Base-by-base conservation (phyloP, 1,284 basidiomycete genomes). In the Trametes pubescens region DNA sequence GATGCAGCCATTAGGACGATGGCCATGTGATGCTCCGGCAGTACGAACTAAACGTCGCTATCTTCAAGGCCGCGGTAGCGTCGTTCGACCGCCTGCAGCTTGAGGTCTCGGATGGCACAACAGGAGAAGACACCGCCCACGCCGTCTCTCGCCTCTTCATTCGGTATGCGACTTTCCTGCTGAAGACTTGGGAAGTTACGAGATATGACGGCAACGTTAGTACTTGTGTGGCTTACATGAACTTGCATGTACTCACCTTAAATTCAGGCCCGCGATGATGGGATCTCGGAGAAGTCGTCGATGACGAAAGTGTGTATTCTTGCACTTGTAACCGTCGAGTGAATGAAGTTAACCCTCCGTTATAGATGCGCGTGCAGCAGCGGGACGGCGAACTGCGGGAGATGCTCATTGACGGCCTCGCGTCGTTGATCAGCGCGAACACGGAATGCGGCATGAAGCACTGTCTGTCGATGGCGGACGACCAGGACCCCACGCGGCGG, bases 381-480 rank as follows among this genome's bases (percentile, higher is more conserved):
- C 80, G 85, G 75, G 86, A 88, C 67, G 81, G 84, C 2, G 86
- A 89, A 61, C 76, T 92, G 35, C 84, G 89, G 18, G 91, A 93
- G 63, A 76, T 92, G 34, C 85, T 92, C 52, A 89, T 95, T 62
- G 84, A 86, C 8, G 93, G 92, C 0, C 84, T 97, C 3, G 87
- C 94, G 0, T 88, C 95, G 67, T 81, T 97, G 7, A 87, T 97
- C 61, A 88, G 86, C 29, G 87, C 94, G 21, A 98, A 97, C 73
- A 91, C 93, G 35, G 93, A 97, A 72, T 91, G 88, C 67, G 95
- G 94, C 14, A 87, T 97, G 70, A 95, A 96, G 76, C 93, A 95
- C 75, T 95, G 92, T 72, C 84, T 97, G 32, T 80, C 88, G 1
- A 79, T 94, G 60, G 93, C 92, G 3, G 96, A 95, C 71, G 90